Conservation (phyloP, 371 early-diverging fungal genomes). For the Mucor circinelloides region DNA sequence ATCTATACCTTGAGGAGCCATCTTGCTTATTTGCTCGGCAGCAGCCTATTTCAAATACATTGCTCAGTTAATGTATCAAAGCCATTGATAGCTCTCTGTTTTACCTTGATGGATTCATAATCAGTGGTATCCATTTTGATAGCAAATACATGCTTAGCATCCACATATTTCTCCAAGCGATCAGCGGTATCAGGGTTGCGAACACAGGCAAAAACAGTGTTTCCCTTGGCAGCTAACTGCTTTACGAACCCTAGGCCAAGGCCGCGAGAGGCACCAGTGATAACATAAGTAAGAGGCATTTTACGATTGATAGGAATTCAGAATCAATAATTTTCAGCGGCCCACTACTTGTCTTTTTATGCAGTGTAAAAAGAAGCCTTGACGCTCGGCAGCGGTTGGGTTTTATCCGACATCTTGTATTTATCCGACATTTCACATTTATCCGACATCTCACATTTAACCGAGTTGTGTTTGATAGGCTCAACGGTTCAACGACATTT, state of each 20-base stretch:
- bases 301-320: too few relatives aligned
- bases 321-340: too few relatives aligned
- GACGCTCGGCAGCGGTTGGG: too few relatives aligned
- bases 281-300: background rate
- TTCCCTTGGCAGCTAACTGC: conserved; percentile 30
- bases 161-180: conserved; percentile 21
- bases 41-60: conserved; percentile 16
- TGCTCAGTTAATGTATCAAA: background rate
- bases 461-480: too few relatives aligned
- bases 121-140: conserved; percentile 29
- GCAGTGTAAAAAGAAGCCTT: too few relatives aligned
- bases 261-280: conserved; percentile 46
- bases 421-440: too few relatives aligned
- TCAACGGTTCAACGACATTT: too few relatives aligned
- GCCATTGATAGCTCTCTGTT: background rate
- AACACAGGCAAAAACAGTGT: conserved; percentile 40
- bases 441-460: too few relatives aligned
- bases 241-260: conserved; percentile 49
- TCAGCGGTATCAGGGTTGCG: conserved; percentile 31
- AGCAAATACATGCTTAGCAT: conserved; percentile 28
- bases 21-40: conserved; percentile 8
- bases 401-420: too few relatives aligned
- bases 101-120: conserved; percentile 36
- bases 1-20: conserved; percentile 31
- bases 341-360: too few relatives aligned